Conservation (phyloP, 2,329 filamentous ascomycete species). For the Sporothrix phasma region DNA sequence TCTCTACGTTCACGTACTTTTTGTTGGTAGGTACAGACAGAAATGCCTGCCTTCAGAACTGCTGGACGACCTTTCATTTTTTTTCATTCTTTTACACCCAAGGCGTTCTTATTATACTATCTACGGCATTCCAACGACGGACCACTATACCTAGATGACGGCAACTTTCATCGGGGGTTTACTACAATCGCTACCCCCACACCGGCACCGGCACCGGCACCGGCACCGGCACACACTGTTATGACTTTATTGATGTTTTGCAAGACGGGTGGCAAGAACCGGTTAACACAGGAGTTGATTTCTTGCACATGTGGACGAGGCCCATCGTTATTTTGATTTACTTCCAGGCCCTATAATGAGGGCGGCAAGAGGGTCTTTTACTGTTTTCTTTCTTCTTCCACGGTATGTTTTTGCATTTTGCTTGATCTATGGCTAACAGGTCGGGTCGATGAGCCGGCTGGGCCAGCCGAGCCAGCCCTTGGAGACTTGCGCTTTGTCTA, state of each 20-base stretch:
- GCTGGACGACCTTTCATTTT: neutral
- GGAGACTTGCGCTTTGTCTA: neutral
- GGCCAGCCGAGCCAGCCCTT: too few species aligned
- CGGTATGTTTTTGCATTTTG: neutral
- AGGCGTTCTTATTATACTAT: neutral
- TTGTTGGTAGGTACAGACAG: neutral
- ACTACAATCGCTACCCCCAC: conserved; percentile 4
- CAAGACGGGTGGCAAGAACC: neutral
- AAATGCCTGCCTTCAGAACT: neutral
- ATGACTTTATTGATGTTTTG: neutral
- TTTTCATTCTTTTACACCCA: neutral
- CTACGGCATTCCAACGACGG: neutral
- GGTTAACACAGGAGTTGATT: neutral
- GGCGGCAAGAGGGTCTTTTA: neutral
- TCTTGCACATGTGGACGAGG: neutral
- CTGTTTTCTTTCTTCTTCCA: neutral
- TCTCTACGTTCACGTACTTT: neutral
- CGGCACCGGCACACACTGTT: neutral
- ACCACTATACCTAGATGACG: conserved; percentile 1
- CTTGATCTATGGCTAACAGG: neutral
- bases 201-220: neutral
- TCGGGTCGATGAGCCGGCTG: neutral
- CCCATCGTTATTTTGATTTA: neutral
- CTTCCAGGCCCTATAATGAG: neutral
- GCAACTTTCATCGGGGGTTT: neutral